Conservation (phyloP, 2,329 filamentous ascomycete genomes). For the Ceratocystis diversiconidia region DNA sequence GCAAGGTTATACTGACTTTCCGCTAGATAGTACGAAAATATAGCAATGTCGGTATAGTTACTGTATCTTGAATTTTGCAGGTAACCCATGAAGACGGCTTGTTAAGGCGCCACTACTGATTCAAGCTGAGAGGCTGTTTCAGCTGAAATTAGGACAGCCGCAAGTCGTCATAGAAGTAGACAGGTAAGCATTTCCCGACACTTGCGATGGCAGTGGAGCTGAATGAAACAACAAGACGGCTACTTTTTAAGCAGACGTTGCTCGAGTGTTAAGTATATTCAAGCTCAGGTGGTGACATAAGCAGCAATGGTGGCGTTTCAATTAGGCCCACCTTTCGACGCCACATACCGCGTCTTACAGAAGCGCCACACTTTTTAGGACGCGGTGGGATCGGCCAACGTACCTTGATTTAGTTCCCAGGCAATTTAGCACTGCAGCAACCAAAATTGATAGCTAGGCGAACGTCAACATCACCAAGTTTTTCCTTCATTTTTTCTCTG, state of each 20-base stretch:
- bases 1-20: too few species aligned
- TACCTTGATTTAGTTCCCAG: neutral
- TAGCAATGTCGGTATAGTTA: too few species aligned
- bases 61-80: too few species aligned
- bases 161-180: too few species aligned
- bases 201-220: neutral
- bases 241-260: neutral
- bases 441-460: neutral
- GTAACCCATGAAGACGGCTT: too few species aligned
- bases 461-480: neutral
- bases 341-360: slow-evolving; percentile 3
- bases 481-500: neutral
- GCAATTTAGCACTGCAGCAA: slow-evolving; percentile 4
- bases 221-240: neutral
- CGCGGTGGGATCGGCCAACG: slow-evolving; percentile 5
- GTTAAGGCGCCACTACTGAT: too few species aligned
- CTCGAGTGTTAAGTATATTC: too few species aligned
- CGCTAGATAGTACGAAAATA: too few species aligned
- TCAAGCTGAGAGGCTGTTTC: too few species aligned
- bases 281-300: neutral
- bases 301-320: neutral
- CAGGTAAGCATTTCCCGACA: too few species aligned
- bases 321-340: neutral
- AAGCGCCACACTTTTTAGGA: slow-evolving; percentile 3
- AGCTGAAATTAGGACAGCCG: too few species aligned